A percentile compares a stretch with the other conserved stretches of the same genome.
Conservation (phyloP, 1,284 basidiomycete genomes). For the Irpex rosettiformis region DNA sequence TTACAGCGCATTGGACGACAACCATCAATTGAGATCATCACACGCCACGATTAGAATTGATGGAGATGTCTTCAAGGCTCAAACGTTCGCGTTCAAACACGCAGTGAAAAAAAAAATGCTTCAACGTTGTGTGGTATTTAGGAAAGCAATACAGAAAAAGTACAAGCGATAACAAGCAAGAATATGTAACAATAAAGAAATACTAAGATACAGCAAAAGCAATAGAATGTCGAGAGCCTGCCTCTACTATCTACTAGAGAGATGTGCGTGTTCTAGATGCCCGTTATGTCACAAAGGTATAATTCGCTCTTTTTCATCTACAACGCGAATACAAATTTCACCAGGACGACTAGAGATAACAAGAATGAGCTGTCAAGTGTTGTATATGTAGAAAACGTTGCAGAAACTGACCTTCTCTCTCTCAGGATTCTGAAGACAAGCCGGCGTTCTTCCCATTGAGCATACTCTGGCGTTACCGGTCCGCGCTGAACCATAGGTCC, state of each 20-base stretch:
- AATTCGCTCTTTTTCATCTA: constrained; percentile 57
- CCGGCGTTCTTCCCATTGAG: constrained; percentile 43
- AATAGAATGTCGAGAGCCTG: not conserved
- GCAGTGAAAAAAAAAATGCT: too few relatives aligned
- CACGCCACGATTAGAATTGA: not conserved
- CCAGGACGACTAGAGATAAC: constrained; percentile 58
- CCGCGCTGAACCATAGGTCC: constrained; percentile 48
- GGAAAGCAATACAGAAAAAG: not conserved
- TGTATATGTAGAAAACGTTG: constrained; percentile 3
- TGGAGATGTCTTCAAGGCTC: too few relatives aligned
- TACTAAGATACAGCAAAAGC: not conserved
- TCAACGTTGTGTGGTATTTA: not conserved
- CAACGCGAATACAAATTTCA: constrained; percentile 73
- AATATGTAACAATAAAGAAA: constrained; percentile 2
- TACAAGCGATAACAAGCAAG: not conserved
- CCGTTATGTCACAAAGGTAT: constrained; percentile 25
- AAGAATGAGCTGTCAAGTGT: constrained; percentile 5
- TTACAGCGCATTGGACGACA: too few relatives aligned
- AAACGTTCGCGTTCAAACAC: too few relatives aligned
- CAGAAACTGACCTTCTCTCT: constrained; percentile 62
- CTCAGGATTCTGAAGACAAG: constrained; percentile 69
- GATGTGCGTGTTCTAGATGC: not conserved
- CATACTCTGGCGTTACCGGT: constrained; percentile 26
- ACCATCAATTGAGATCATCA: not conserved
- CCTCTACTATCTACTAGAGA: not conserved